Conservation (phyloP, 176 grass and related monocot species). For the Ensete ventricosum region DNA sequence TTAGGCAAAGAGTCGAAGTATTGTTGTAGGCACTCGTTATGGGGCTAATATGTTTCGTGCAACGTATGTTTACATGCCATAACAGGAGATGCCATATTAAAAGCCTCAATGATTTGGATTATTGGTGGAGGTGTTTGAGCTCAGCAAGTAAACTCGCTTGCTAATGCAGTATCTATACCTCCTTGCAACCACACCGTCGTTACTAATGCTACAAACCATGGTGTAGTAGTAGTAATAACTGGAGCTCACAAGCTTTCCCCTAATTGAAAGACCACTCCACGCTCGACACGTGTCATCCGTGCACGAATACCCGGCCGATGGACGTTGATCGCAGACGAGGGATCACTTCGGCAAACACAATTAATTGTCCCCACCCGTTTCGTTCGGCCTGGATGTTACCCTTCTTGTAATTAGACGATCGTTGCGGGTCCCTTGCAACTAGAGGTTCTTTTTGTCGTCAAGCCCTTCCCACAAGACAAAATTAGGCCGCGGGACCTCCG, state of each 20-base stretch:
- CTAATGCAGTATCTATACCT: no score
- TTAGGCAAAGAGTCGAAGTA: no score
- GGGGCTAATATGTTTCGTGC: no score
- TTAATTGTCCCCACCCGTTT: background rate
- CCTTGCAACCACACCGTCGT: no score
- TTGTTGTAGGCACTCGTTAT: no score
- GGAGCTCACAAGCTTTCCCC: background rate
- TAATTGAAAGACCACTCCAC: background rate
- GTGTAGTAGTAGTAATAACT: background rate
- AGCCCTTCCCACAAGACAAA: background rate
- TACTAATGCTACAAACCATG: background rate
- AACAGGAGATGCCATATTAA: background rate
- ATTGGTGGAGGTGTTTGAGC: background rate
- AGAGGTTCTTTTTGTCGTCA: background rate
- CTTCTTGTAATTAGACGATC: background rate
- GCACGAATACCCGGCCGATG: no score
- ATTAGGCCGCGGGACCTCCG: background rate
- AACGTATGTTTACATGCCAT: background rate
- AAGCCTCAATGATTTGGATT: background rate
- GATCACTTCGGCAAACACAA: background rate
- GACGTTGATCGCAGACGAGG: no score
- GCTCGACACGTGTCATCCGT: background rate
- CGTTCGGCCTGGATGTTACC: background rate
- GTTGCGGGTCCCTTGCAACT: background rate
- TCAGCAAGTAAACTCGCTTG: background rate